Conservation (phyloP, 169 alveolate species). For the Toxoplasma gondii region DNA sequence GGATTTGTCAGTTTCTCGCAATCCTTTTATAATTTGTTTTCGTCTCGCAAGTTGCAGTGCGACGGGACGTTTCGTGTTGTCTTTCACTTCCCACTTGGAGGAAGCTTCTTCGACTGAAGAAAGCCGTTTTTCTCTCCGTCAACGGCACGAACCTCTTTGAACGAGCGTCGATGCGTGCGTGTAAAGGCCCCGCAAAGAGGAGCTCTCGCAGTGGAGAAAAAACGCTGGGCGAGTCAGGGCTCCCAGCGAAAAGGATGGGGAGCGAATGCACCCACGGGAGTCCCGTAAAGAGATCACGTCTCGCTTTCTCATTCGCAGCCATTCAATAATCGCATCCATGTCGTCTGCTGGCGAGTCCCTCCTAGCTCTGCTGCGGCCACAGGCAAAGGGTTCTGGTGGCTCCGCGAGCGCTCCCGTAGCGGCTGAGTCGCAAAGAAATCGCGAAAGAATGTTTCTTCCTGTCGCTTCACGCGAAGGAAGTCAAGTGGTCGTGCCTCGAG, state of each 20-base stretch:
- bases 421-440: too few relatives aligned
- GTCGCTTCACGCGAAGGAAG: too few relatives aligned
- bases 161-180: too few relatives aligned
- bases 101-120: neutral
- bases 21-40: neutral
- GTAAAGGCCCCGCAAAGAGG: too few relatives aligned
- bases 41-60: neutral
- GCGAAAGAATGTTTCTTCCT: too few relatives aligned
- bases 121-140: neutral
- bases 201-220: too few relatives aligned
- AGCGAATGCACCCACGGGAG: too few relatives aligned
- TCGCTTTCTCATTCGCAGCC: neutral
- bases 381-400: neutral
- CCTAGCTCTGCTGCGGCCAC: neutral
- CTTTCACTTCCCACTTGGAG: neutral
- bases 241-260: too few relatives aligned
- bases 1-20: neutral
- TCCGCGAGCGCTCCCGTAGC: neutral
- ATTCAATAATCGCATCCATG: neutral
- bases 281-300: too few relatives aligned
- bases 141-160: neutral
- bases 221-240: too few relatives aligned
- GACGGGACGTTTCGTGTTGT: neutral
- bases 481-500: neutral
- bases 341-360: neutral